Base-by-base conservation (phyloP, 2,329 filamentous ascomycete species). In the Pseudogymnoascus sp. region DNA sequence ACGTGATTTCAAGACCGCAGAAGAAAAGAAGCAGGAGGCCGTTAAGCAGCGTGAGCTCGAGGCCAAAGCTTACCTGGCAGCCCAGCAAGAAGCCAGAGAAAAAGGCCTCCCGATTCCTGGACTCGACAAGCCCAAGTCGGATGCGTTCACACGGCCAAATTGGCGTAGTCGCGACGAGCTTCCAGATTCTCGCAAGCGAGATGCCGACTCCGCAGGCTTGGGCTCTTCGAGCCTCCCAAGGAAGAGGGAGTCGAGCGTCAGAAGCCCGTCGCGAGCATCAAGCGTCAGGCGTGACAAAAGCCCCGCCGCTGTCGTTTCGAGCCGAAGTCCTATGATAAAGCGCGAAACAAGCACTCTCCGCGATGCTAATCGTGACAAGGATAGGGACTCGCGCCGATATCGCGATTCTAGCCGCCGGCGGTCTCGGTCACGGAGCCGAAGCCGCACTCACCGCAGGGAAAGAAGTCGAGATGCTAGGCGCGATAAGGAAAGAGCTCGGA, bases 21-120 rank as follows among this genome's bases (percentile, higher is more conserved):
- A 72, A 62, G 64, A 66, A 18, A 67, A 82, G 78, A 87, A 87
- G 70, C 80, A 82, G 66, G 81, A 82, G 64, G 83, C 86, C 68
- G 83, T 85, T 62, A 82, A 79, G 71, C 83, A 84, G 70, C 80
- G 84, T 60, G 84, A 86, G 71, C 80, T 80, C 66, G 84, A 87
- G 72, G 85, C 85, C 40, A 86, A 85, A 71, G 83, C 83, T 4
- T 87, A 87, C 67, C 75, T 86, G 38, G 83, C 83, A 5, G 83
- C 83, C 2, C 83, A 85, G 67, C 81, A 82, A 65, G 83, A 86
- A 67, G 84, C 84, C 33, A 78, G 82, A 31, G 79, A 79, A 59
- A 86, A 86, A 70, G 83, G 83, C 7, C 71, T 84, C 42, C 82
- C 83, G 18, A 38, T 60, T 31, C 33, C 59, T 25, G 59, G 38